Conservation (phyloP, 108 stramenopile species). For the Conticribra guillardii region DNA sequence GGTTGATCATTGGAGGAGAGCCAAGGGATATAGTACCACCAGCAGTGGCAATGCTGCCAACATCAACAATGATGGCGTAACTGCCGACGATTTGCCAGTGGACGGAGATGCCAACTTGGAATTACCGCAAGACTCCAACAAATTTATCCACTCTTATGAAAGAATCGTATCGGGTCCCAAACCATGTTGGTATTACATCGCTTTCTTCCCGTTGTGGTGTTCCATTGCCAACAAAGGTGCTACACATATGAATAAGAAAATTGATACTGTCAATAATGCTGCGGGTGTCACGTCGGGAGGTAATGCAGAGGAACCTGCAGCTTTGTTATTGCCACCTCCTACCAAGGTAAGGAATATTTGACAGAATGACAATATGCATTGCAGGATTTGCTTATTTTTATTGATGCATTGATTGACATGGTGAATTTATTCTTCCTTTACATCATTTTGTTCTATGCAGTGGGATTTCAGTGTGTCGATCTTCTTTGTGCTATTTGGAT, state of each 20-base stretch:
- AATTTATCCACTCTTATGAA: constrained; percentile 19
- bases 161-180: constrained; percentile 30
- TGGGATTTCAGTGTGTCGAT: constrained; percentile 60
- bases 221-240: constrained; percentile 43
- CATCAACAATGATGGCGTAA: neutral
- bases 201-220: constrained; percentile 47
- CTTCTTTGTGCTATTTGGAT: constrained; percentile 78
- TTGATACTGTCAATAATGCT: constrained; percentile 15
- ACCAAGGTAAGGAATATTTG: constrained; percentile 5
- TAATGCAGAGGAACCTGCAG: constrained; percentile 13
- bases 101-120: constrained; percentile 66
- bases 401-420: neutral
- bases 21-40: constrained; percentile 2
- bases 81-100: constrained; percentile 59
- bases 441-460: too few species aligned
- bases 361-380: neutral
- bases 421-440: too few species aligned
- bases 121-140: constrained; percentile 32
- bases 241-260: constrained; percentile 27
- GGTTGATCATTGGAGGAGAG: constrained; percentile 22
- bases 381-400: neutral
- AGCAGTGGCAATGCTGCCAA: constrained; percentile 8
- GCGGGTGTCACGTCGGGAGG: neutral
- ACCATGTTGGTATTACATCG: constrained; percentile 51
- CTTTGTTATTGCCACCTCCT: constrained; percentile 36